phyloP scores from a whole-genome alignment of 495 filamentous ascomycete genomes.

The Durotheca rogersii region DNA sequence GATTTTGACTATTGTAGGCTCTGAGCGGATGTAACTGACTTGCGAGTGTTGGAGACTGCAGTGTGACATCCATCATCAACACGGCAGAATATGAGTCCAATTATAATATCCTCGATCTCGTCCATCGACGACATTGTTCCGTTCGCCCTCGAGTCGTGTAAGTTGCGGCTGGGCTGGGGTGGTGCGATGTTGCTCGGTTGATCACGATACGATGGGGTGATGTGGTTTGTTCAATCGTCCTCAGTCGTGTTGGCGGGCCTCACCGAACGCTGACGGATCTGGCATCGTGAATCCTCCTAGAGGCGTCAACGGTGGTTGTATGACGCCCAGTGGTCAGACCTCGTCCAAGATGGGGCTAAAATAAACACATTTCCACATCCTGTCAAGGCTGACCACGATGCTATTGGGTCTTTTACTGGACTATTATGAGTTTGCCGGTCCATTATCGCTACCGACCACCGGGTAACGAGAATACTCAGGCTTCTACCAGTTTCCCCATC shows the following conservation, averaged over 20 bases:
- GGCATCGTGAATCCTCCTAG: constrained; percentile 16
- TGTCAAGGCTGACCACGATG: constrained; percentile 7
- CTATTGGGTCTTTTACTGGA: constrained; percentile 1
- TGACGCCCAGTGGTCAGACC: constrained; percentile 20
- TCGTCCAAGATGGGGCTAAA: constrained; percentile 10
- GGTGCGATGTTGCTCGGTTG: constrained; percentile 15
- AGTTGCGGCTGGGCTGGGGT: constrained; percentile 13
- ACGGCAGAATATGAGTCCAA: constrained; percentile 17
- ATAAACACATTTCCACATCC: constrained; percentile 19
- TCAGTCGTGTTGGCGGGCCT: constrained; percentile 14
- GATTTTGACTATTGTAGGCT: constrained; percentile 6
- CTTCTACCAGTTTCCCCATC: constrained; percentile 15
- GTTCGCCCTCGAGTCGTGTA: constrained; percentile 16
- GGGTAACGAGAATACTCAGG: too few species aligned
- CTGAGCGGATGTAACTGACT: constrained; percentile 11
- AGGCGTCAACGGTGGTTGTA: not conserved
- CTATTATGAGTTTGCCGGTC: constrained; percentile 17
- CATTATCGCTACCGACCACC: constrained; percentile 30
- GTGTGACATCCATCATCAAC: constrained; percentile 19
- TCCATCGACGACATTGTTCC: constrained; percentile 2
- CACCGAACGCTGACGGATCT: constrained; percentile 28
- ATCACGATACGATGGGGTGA: constrained; percentile 29
- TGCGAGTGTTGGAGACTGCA: constrained; percentile 22
- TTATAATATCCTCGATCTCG: constrained; percentile 25
- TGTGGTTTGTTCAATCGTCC: too few species aligned